Evolutionary conservation across 164 flowering plant genomes (phyloP).

Genomic region (Chloranthus sessilifolius): DNA sequence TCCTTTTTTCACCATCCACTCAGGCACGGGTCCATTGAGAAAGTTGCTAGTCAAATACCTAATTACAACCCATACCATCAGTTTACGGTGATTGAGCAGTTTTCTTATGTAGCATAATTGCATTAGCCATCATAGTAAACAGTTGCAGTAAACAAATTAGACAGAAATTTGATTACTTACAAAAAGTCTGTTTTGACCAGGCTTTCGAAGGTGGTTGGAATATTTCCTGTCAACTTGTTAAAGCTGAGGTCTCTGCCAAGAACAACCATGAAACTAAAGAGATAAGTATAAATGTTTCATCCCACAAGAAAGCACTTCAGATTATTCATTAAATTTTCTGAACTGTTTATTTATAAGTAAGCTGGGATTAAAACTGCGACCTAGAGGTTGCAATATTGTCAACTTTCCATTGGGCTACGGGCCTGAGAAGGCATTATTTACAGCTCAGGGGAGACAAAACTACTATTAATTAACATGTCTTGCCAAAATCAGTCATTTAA

Average conservation of each 20-base stretch:
- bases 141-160: not conserved
- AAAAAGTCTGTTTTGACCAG: conserved; percentile 20
- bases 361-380: too few species aligned
- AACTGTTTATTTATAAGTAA: too few species aligned
- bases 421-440: too few species aligned
- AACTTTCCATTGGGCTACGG: too few species aligned
- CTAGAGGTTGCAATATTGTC: too few species aligned
- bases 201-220: conserved; percentile 30
- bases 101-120: not conserved
- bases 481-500: too few species aligned
- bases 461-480: too few species aligned
- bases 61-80: conserved; percentile 7
- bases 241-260: conserved; percentile 65
- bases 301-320: not conserved
- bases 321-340: too few species aligned
- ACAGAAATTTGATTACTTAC: conserved; percentile 29
- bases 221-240: conserved; percentile 49
- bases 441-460: too few species aligned
- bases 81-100: not conserved
- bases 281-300: not conserved
- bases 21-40: conserved; percentile 56
- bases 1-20: conserved; percentile 43
- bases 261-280: conserved; percentile 3
- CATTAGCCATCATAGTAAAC: too few species aligned
- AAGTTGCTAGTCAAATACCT: conserved; percentile 64